Conservation (phyloP, 805 yeast genomes). For the Nakazawaea molendinolei region DNA sequence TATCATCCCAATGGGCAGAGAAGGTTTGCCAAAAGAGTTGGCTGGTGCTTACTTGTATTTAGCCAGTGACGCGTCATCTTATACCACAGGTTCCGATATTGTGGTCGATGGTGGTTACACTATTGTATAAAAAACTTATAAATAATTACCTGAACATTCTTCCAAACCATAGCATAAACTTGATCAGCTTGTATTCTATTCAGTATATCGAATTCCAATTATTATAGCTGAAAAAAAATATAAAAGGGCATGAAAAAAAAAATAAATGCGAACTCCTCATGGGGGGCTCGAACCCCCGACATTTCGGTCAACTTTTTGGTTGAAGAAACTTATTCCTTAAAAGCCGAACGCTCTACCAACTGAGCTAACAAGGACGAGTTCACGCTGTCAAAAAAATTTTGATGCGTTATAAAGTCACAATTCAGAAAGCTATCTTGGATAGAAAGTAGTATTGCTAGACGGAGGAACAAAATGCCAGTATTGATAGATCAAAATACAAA, state of each 20-base stretch:
- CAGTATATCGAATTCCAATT: not conserved
- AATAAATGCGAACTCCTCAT: not conserved
- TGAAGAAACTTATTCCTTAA: constrained; percentile 27
- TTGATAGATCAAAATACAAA: too few relatives aligned
- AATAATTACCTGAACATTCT: too few relatives aligned
- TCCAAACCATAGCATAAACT: too few relatives aligned
- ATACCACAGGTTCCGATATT: constrained; percentile 73
- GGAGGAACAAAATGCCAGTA: too few relatives aligned
- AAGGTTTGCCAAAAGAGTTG: constrained; percentile 66
- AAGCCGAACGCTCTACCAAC: constrained; percentile 70
- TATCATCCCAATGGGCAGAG: constrained; percentile 64
- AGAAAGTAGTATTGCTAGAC: too few relatives aligned
- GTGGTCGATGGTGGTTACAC: constrained; percentile 77
- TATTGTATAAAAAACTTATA: constrained; percentile 34
- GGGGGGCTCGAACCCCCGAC: constrained; percentile 1
- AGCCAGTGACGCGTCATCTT: constrained; percentile 76
- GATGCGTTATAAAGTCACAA: too few relatives aligned
- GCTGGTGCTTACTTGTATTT: constrained; percentile 75
- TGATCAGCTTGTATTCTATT: too few relatives aligned
- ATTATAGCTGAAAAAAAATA: not conserved
- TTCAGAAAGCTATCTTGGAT: too few relatives aligned
- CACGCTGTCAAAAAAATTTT: not conserved
- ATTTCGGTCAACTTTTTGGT: not conserved
- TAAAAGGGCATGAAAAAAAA: too few relatives aligned
- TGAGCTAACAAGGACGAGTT: constrained; percentile 45